Conservation (phyloP, 2,329 filamentous ascomycete species). For the Mycogone perniciosa region DNA sequence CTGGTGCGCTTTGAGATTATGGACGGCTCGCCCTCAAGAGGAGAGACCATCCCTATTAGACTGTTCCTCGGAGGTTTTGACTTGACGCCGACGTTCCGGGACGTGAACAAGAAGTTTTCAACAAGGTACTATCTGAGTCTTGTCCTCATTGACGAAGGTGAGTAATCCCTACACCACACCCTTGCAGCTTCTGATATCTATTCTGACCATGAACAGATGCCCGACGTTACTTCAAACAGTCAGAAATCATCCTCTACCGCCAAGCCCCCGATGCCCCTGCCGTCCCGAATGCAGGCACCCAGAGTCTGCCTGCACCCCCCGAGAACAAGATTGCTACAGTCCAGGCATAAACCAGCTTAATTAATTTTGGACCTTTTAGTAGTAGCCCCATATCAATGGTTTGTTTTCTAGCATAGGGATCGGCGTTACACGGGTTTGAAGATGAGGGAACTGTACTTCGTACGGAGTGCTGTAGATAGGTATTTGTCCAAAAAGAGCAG, state of each 20-base stretch:
- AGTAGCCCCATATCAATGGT: conserved; percentile 16
- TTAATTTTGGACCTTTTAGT: conserved; percentile 14
- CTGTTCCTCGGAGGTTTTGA: conserved; percentile 97
- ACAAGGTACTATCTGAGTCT: conserved; percentile 95
- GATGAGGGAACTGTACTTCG: conserved; percentile 4
- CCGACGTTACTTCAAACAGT: conserved; percentile 97
- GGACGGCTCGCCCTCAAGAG: conserved; percentile 96
- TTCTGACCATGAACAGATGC: conserved; percentile 57
- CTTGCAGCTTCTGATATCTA: neutral
- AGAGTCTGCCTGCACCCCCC: conserved; percentile 35
- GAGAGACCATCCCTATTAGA: conserved; percentile 90
- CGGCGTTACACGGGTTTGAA: conserved; percentile 30
- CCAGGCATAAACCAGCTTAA: conserved; percentile 19
- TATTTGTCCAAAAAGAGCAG: neutral
- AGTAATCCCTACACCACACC: conserved; percentile 19
- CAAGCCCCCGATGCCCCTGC: conserved; percentile 57
- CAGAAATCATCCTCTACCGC: conserved; percentile 92
- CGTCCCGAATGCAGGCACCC: conserved; percentile 30
- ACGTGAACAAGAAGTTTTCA: conserved; percentile 99
- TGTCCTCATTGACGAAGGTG: conserved; percentile 91
- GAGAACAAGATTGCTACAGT: conserved; percentile 23
- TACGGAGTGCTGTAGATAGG: conserved; percentile 14
- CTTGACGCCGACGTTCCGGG: conserved; percentile 93
- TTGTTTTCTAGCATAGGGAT: conserved; percentile 34
- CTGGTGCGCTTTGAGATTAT: conserved; percentile 99